Evolutionary conservation across 2,329 filamentous ascomycete genomes (phyloP), one percentile per base, ranked within the genome.

Genomic region (Sporothrix brasiliensis): DNA sequence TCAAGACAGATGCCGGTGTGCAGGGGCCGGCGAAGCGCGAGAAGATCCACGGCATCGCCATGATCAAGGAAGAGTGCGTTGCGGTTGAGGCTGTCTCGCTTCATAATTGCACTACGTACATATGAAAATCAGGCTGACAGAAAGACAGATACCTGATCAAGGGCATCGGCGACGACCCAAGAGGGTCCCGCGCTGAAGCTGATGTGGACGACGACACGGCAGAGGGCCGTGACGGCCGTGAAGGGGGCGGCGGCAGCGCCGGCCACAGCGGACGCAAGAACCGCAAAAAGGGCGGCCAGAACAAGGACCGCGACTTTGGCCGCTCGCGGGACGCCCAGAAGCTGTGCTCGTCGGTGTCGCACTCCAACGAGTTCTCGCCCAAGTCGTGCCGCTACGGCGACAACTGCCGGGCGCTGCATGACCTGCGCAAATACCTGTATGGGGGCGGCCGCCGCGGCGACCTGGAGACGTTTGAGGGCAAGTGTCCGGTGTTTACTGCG

Each of bases 401-500:
- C 44, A 88, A 87, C 73, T 99, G 95, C 83, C 92, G 89, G 74
- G 88, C 90, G 74, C 88, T 90, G 76, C 95, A 99, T 77, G 88
- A 97, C 76, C 81, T 99, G 60, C 89, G 95, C 73, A 90, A 89
- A 77, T 99, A 99, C 77, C 82, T 99, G 65, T 87, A 86, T 44
- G 88, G 95, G 70, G 91, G 96, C 71, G 91, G 93, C 72, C 94
- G 94, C 74, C 88, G 92, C 58, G 88, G 88, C 72, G 92, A 98
- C 77, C 84, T 97, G 52, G 85, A 86, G 5, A 92, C 91, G 0
- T 91, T 97, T 76, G 85, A 84, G 54, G 91, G 92, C 7, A 84
- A 90, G 73, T 99, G 95, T 77, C 94, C 94, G 0, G 86, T 97
- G 10, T 97, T 89, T 79, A 89, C 92, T 74, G 83, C 84, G 19